Base-by-base conservation (phyloP, 2,329 filamentous ascomycete genomes). In the Trichoderma lentiforme region DNA sequence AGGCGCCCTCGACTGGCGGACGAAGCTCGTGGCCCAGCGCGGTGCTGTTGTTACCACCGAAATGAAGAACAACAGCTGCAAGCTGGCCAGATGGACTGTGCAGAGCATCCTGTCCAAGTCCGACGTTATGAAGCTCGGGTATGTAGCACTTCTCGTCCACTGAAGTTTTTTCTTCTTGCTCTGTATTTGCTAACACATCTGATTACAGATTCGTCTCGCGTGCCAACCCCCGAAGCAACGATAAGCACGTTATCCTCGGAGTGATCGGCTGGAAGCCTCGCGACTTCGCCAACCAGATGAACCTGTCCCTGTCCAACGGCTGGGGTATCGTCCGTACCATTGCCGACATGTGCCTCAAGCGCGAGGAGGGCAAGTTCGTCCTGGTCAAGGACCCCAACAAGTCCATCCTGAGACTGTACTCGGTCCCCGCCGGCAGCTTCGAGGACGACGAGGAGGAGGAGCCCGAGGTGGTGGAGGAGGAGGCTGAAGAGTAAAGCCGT, bases 1-100 rank as follows among this genome's bases (percentile, higher is more conserved):
- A 76, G 94, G 95, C 75, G 96, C 96, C 70, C 88, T 99, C 67
- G 96, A 99, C 88, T 99, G 96, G 96, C 90, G 96, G 81, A 92
- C 91, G 76, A 99, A 99, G 89, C 89, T 99, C 73, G 92, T 93
- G 75, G 94, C 91, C 78, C 95, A 98, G 86, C 92, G 96, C 79
- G 96, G 96, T 90, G 96, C 96, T 71, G 95, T 99, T 57, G 93
- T 99, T 30, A 96, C 96, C 24, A 99, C 96, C 14, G 96, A 99
- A 87, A 99, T 99, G 96, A 99, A 99, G 93, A 99, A 99, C 90
- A 99, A 99, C 89, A 94, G 91, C 80, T 97, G 94, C 92, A 99
- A 99, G 88, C 91, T 99, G 74, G 96, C 96, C 72, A 89, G 96
- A 82, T 99, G 96, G 96, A 97, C 96, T 36, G 94, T 95, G 57